Percentiles rank a stretch among this genome's conserved stretches.
Conservation (phyloP, 495 filamentous ascomycete species). For the Trichoderma virens region DNA sequence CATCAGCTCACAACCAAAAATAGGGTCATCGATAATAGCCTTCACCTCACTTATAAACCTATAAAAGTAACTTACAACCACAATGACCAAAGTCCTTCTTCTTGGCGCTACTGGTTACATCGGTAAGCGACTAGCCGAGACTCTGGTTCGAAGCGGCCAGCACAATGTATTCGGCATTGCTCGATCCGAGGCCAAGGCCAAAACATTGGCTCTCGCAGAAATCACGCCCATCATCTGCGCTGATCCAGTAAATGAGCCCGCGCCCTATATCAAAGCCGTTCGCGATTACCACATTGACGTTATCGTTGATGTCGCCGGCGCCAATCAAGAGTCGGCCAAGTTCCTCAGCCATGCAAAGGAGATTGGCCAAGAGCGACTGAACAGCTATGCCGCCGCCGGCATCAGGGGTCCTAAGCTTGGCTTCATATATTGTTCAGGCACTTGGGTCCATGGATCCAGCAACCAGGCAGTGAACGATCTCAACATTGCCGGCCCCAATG, state of each 20-base stretch:
- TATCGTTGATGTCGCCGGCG: neutral
- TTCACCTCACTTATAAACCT: no score
- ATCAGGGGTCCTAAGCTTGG: neutral
- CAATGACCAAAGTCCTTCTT: slow-evolving; percentile 1
- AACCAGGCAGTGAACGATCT: neutral
- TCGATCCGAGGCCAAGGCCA: slow-evolving; percentile 1
- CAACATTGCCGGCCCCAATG: neutral
- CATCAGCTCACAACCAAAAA: no score
- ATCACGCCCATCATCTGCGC: neutral
- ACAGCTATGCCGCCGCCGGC: neutral
- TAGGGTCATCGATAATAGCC: no score
- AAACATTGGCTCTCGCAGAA: neutral
- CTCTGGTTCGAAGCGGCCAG: neutral
- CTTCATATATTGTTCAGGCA: neutral
- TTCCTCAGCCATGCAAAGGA: neutral
- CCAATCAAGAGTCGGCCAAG: neutral
- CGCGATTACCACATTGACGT: neutral
- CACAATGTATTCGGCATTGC: neutral
- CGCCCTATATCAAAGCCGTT: neutral
- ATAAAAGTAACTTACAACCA: no score
- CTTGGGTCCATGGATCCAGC: slow-evolving; percentile 3
- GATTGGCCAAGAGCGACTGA: neutral
- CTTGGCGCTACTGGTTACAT: neutral
- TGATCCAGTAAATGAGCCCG: neutral
- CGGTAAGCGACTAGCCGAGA: neutral